Percentiles rank a stretch among this genome's conserved stretches.
phyloP scores from a whole-genome alignment of 805 yeast species.

The Metschnikowia matae region DNA sequence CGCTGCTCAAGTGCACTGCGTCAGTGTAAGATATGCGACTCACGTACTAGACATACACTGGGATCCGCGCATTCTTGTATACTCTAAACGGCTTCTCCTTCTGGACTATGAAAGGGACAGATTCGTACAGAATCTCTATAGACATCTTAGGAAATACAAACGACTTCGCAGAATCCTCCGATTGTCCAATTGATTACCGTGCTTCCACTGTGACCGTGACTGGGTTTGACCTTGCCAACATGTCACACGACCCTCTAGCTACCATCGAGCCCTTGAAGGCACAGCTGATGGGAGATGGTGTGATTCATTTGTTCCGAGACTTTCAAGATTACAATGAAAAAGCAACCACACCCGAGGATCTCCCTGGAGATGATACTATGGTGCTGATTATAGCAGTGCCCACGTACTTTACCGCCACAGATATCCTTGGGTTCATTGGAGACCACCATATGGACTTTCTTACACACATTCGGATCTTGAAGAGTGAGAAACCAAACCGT shows the following conservation, averaged over 20 bases:
- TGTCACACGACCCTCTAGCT: slow-evolving; percentile 4
- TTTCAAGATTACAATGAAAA: slow-evolving; percentile 19
- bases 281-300: slow-evolving; percentile 66
- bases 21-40: not conserved
- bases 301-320: slow-evolving; percentile 62
- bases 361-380: slow-evolving; percentile 56
- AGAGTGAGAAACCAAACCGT: slow-evolving; percentile 62
- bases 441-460: slow-evolving; percentile 50
- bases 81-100: not conserved
- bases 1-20: not conserved
- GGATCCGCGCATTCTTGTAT: not conserved
- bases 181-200: slow-evolving; percentile 28
- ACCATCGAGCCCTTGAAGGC: slow-evolving; percentile 53
- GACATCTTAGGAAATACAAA: slow-evolving; percentile 16
- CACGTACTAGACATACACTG: not conserved
- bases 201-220: slow-evolving; percentile 25
- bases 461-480: slow-evolving; percentile 68
- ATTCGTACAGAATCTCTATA: slow-evolving; percentile 35
- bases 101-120: slow-evolving; percentile 37
- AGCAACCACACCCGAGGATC: slow-evolving; percentile 5
- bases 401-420: slow-evolving; percentile 80
- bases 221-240: slow-evolving; percentile 11
- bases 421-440: slow-evolving; percentile 76
- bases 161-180: not conserved
- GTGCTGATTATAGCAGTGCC: slow-evolving; percentile 84